A percentile compares a stretch with the other conserved stretches of the same genome.
Evolutionary conservation across 257 asterid genomes (phyloP).

Genomic region (Solanum tacnaense): DNA sequence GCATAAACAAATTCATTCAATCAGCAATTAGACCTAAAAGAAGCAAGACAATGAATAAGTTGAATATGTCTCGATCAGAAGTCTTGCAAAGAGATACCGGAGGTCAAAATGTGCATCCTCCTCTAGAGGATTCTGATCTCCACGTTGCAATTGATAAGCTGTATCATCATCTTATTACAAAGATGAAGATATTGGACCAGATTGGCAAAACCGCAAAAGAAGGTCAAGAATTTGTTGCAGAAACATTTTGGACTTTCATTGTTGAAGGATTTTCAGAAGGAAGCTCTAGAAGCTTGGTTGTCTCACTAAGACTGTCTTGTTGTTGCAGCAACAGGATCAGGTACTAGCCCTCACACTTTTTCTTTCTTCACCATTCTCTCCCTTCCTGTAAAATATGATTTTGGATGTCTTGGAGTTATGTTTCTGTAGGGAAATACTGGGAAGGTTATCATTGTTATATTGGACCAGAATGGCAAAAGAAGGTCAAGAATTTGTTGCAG

Average conservation of each 20-base stretch:
- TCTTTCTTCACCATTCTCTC: neutral
- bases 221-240: constrained; percentile 21
- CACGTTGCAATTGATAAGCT: neutral
- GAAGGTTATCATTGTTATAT: constrained; percentile 51
- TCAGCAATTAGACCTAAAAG: constrained; percentile 21
- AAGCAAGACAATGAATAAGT: constrained; percentile 16
- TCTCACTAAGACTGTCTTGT: constrained; percentile 50
- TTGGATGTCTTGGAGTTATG: constrained; percentile 3
- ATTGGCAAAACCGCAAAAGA: constrained; percentile 31
- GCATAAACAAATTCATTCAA: constrained; percentile 31
- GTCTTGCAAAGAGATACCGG: constrained; percentile 3
- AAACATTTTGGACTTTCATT: constrained; percentile 48
- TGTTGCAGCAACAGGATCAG: constrained; percentile 88
- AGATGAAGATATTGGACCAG: constrained; percentile 26
- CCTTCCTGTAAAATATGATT: neutral
- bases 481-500: constrained; percentile 21
- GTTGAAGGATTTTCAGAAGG: constrained; percentile 57
- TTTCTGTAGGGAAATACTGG: constrained; percentile 63
- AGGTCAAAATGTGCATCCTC: constrained; percentile 12
- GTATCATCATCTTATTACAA: constrained; percentile 9
- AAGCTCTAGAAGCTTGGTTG: constrained; percentile 61
- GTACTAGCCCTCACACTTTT: constrained; percentile 22
- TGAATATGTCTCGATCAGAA: neutral
- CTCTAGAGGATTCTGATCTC: neutral
- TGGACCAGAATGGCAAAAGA: constrained; percentile 44